These are phyloP conservation scores for Penicillium polonicum DNA, from an alignment of 2,329 filamentous ascomycete genomes.

Conservation along the genomic window DNA sequence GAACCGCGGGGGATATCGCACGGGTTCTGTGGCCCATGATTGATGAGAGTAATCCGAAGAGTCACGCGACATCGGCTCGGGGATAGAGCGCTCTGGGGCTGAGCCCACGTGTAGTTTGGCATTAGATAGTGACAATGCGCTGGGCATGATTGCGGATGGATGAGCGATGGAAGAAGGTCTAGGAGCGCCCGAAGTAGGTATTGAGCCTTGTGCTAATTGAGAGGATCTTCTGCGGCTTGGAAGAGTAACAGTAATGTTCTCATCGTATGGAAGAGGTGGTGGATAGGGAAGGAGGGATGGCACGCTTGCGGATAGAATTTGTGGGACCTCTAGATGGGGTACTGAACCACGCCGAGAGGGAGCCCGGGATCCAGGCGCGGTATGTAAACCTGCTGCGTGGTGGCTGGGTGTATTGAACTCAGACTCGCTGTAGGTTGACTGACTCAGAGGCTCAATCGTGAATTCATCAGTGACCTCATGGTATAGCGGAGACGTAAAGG, in stretches of 20 bases:
- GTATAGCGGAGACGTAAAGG: constrained; percentile 31
- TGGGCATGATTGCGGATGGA: constrained; percentile 38
- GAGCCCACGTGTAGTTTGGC: constrained; percentile 25
- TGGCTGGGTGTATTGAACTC: constrained; percentile 22
- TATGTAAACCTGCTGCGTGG: constrained; percentile 22
- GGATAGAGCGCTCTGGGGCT: constrained; percentile 27
- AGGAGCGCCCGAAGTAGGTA: constrained; percentile 9
- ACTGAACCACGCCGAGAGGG: constrained; percentile 25
- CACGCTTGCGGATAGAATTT: constrained; percentile 30
- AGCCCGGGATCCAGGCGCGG: constrained; percentile 27
- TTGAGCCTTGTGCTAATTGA: constrained; percentile 13
- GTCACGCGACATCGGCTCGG: constrained; percentile 36
- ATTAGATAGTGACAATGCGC: constrained; percentile 25
- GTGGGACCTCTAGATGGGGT: constrained; percentile 15
- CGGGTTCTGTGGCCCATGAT: constrained; percentile 41
- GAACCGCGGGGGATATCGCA: constrained; percentile 29
- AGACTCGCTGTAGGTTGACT: constrained; percentile 36
- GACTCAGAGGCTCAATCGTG: constrained; percentile 25
- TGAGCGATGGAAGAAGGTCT: constrained; percentile 21
- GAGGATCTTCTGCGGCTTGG: constrained; percentile 20
- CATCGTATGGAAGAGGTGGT: constrained; percentile 34
- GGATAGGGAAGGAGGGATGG: constrained; percentile 26
- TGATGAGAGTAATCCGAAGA: constrained; percentile 36
- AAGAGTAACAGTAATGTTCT: constrained; percentile 34
- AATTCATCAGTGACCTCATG: constrained; percentile 27